Conservation (phyloP, 2,329 filamentous ascomycete species). For the Talaromyces sp. region DNA sequence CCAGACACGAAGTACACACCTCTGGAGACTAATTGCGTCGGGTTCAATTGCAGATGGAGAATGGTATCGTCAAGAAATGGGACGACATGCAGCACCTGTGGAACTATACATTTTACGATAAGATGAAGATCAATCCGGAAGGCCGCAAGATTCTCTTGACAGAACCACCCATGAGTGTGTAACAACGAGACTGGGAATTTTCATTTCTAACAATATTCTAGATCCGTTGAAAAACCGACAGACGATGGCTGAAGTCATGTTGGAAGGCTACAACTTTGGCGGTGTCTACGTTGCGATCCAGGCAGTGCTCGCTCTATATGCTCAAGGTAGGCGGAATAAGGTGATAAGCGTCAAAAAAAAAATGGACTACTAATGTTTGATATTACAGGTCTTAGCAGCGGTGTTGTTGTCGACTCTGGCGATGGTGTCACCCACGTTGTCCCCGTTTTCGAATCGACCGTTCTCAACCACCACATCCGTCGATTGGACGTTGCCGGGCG, state of each 20-base stretch:
- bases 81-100: conserved; percentile 99
- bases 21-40: conserved; percentile 1
- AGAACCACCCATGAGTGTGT: conserved; percentile 72
- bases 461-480: conserved; percentile 92
- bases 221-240: conserved; percentile 91
- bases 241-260: conserved; percentile 99
- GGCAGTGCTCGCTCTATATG: conserved; percentile 90
- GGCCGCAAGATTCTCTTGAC: conserved; percentile 96
- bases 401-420: conserved; percentile 97
- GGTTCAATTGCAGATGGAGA: conserved; percentile 70
- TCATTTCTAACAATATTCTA: conserved; percentile 32
- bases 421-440: conserved; percentile 99
- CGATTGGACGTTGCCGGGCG: conserved; percentile 92
- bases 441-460: conserved; percentile 95
- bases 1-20: neutral
- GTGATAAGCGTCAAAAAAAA: neutral
- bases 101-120: conserved; percentile 98
- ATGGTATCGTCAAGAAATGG: conserved; percentile 99
- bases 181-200: neutral
- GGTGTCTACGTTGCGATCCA: conserved; percentile 98
- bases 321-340: conserved; percentile 66
- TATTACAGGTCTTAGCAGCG: conserved; percentile 68
- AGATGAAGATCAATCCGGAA: conserved; percentile 84
- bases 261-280: conserved; percentile 92
- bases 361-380: neutral